These are phyloP conservation scores for Xerocomellus dryophilus DNA, from an alignment of 768 basidiomycete species.

Conservation along the genomic window DNA sequence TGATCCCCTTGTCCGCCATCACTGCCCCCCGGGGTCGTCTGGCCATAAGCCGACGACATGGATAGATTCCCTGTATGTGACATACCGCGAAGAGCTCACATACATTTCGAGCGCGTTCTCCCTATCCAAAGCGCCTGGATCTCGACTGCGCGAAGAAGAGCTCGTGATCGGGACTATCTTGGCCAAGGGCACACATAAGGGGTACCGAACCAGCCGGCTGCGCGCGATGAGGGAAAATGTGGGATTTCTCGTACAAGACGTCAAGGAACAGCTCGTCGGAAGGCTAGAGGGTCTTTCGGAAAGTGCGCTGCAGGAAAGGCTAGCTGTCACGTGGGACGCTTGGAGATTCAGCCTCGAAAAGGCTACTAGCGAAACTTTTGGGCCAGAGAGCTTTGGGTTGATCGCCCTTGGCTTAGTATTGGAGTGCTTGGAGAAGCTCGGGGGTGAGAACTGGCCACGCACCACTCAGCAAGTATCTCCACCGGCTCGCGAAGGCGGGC, in stretches of 20 bases:
- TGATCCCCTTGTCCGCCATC: neutral
- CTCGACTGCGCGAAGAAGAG: neutral
- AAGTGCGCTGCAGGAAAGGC: conserved; percentile 33
- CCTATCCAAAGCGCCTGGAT: neutral
- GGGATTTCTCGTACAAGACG: neutral
- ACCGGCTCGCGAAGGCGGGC: no score
- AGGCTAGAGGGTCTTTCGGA: conserved; percentile 21
- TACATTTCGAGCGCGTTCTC: neutral
- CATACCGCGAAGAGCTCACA: neutral
- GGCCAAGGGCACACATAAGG: neutral
- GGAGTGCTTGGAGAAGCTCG: conserved; percentile 48
- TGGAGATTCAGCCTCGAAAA: conserved; percentile 13
- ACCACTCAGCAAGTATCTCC: no score
- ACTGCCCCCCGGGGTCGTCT: neutral
- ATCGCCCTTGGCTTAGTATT: conserved; percentile 59
- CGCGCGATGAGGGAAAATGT: neutral
- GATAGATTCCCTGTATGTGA: neutral
- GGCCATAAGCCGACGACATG: neutral
- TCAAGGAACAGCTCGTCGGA: neutral
- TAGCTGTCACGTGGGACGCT: conserved; percentile 32
- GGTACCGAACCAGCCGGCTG: neutral
- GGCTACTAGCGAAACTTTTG: conserved; percentile 34
- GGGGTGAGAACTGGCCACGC: conserved; percentile 1
- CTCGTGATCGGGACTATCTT: neutral
- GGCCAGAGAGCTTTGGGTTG: conserved; percentile 62